These are phyloP conservation scores for Lumnitzera racemosa DNA, from an alignment of 345 rosid genomes.

Conservation along the genomic window DNA sequence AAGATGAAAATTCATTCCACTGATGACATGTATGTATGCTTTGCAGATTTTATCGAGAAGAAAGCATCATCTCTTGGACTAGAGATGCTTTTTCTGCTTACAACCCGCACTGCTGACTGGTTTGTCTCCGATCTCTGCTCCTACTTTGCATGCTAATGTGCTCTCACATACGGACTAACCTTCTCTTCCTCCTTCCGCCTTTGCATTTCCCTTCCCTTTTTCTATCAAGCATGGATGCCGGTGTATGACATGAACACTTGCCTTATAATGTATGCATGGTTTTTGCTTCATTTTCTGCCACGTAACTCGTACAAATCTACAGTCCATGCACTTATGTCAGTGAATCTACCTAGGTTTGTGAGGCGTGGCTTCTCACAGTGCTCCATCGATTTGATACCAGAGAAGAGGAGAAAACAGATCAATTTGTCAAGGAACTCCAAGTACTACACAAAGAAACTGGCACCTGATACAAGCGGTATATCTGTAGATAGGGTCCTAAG, in stretches of 20 bases:
- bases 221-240: too few relatives aligned
- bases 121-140: constrained; percentile 15
- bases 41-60: constrained; percentile 84
- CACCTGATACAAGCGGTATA: constrained; percentile 75
- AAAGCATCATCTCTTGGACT: constrained; percentile 67
- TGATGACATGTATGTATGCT: constrained; percentile 1
- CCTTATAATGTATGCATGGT: too few relatives aligned
- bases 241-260: too few relatives aligned
- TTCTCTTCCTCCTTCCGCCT: too few relatives aligned
- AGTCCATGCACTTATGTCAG: too few relatives aligned
- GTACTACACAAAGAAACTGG: constrained; percentile 72
- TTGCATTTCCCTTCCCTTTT: too few relatives aligned
- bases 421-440: constrained; percentile 74
- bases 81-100: constrained; percentile 67
- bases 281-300: too few relatives aligned
- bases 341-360: constrained; percentile 43
- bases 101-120: constrained; percentile 95
- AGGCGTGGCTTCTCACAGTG: constrained; percentile 82
- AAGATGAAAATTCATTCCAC: too few relatives aligned
- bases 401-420: constrained; percentile 61
- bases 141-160: background rate
- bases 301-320: too few relatives aligned
- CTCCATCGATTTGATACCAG: constrained; percentile 60
- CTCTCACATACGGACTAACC: background rate
- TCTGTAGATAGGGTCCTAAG: constrained; percentile 10